phyloP scores from a whole-genome alignment of 345 rosid species.

The Citrus cavaleriei region DNA sequence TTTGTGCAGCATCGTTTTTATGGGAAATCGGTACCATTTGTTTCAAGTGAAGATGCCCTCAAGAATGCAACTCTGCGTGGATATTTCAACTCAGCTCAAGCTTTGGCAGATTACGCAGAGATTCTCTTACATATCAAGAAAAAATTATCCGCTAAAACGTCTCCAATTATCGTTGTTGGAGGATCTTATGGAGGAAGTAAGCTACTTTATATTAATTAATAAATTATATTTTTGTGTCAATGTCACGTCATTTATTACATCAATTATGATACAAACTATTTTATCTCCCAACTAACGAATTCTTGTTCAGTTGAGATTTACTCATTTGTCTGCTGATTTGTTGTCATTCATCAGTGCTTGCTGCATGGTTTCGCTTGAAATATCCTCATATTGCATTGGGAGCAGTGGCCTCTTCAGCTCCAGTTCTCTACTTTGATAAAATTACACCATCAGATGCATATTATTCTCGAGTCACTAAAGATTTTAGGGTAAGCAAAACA shows the following conservation, averaged over 20 bases:
- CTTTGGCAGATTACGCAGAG: background rate
- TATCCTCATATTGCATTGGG: too few species aligned
- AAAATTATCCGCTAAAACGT: background rate
- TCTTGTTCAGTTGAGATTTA: too few species aligned
- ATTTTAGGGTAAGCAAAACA: background rate
- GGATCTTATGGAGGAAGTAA: background rate
- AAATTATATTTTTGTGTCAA: too few species aligned
- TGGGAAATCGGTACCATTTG: background rate
- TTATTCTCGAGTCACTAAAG: background rate
- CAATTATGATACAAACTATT: too few species aligned
- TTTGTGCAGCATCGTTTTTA: background rate
- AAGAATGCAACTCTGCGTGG: background rate
- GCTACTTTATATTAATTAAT: too few species aligned
- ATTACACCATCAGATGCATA: background rate
- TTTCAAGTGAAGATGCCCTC: background rate
- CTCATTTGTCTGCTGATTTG: too few species aligned
- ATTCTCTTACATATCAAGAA: background rate
- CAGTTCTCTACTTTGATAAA: too few species aligned
- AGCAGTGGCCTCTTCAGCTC: too few species aligned
- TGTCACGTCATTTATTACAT: too few species aligned
- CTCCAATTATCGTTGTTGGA: background rate
- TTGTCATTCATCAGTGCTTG: background rate
- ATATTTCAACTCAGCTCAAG: background rate
- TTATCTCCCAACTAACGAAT: too few species aligned
- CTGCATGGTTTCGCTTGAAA: background rate